Conservation (phyloP, 176 grass and related monocot species). For the Oropetium thomaeum region DNA sequence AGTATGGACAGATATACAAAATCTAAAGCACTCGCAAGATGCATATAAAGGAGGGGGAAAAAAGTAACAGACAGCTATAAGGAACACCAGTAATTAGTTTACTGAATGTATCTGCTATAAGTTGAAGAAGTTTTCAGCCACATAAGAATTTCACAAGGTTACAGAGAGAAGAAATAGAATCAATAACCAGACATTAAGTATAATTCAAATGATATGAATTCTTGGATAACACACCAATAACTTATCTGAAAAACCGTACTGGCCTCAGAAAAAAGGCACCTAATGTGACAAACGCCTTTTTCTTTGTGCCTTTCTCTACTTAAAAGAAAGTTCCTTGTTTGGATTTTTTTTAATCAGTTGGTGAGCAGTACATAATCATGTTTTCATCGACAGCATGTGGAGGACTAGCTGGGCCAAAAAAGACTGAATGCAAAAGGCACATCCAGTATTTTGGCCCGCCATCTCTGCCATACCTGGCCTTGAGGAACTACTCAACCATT, state of each 20-base stretch:
- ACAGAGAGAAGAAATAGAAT: too few species aligned
- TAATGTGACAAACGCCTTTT: background rate
- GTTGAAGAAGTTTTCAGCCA: too few species aligned
- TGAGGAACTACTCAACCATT: background rate
- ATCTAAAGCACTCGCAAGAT: background rate
- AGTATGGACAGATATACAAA: background rate
- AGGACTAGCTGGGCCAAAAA: background rate
- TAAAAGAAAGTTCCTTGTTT: background rate
- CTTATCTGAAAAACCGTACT: background rate
- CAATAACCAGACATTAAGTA: background rate
- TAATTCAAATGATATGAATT: background rate
- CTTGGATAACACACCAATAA: background rate
- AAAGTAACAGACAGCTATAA: background rate
- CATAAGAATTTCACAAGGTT: too few species aligned
- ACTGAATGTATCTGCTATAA: background rate
- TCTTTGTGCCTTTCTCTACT: background rate
- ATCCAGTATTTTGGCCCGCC: background rate
- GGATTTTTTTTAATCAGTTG: background rate
- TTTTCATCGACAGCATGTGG: background rate
- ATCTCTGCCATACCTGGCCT: background rate
- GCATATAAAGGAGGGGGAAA: background rate
- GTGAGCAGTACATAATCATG: background rate
- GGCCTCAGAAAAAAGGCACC: background rate
- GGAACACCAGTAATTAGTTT: background rate
- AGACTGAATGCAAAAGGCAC: background rate